Evolutionary conservation across 257 asterid species (phyloP), one percentile per base, ranked within the genome.

Genomic region (Nicotiana obtusifolia): DNA sequence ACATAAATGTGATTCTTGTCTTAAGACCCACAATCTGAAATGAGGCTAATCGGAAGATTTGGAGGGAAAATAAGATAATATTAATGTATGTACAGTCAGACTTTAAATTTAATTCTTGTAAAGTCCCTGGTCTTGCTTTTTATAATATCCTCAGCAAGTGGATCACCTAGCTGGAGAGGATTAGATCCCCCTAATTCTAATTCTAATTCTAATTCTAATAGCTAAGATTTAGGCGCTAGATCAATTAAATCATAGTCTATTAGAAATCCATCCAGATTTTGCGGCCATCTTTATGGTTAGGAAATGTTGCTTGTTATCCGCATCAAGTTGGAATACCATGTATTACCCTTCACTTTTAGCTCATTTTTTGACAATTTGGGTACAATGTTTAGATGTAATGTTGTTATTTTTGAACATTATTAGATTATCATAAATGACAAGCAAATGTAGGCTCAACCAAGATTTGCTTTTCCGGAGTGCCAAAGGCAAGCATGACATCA

Each of bases 121-220:
- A 86, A 77, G 90, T 90, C 19, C 90, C 26, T 85, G 87, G 87
- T 91, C 89, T 87, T 82, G 87, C 82, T 84, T 68, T 89, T 33
- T 41, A 59, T 86, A 81, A 85, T 86, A 59, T 35, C 44, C 80
- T 24, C 80, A 82, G 83, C 90, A 85, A 89, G 92, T 91, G 89
- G 93, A 89, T 84, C 66, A 73, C 37, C 86, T 89, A 87, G 88
- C 86, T 90, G 65, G 90, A 78, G 86, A 85, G 90, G 92, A 91
- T 73, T 93, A 89, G 90, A 91, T 93, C 89, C 92, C 57, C 10
- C 87, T 80, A 84, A 84, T 84, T 88, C 84, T 78, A 75, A 82
- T 67, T 86, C 84, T 79, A 84, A 26, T 28, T 86, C 84, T 79
- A 84, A 30, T 30, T 86, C 84, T 79, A 84, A 81, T 80, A 82